phyloP scores from a whole-genome alignment of 441 rosid genomes.

The Syzygium malaccense region DNA sequence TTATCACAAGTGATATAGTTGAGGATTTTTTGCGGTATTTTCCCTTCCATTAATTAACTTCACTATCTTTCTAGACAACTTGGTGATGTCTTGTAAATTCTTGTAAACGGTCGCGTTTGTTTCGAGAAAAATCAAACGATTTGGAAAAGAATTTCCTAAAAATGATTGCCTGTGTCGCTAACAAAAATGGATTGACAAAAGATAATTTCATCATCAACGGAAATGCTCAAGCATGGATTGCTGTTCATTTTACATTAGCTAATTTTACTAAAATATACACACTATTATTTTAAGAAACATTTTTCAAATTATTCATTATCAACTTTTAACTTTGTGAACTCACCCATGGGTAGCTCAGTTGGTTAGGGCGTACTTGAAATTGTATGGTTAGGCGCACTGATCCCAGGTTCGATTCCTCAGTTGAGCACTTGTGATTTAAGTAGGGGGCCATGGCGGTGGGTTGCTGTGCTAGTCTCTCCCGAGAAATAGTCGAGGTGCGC shows the following conservation, averaged over 20 bases:
- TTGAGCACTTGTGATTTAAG: no score
- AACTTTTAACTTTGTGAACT: background rate
- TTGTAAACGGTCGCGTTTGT: rapidly evolving
- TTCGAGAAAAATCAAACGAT: background rate
- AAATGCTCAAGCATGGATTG: rapidly evolving
- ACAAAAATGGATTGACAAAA: background rate
- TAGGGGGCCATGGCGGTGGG: no score
- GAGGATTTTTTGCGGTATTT: no score
- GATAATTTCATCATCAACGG: background rate
- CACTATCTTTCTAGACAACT: background rate
- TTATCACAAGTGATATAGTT: no score
- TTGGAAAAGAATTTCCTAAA: rapidly evolving
- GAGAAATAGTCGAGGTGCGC: no score
- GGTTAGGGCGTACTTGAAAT: no score
- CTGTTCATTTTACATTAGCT: background rate
- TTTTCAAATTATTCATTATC: background rate
- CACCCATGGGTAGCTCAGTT: no score
- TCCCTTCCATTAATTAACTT: no score
- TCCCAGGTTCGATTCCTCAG: no score
- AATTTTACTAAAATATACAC: background rate
- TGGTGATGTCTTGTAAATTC: background rate
- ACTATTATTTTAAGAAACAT: background rate
- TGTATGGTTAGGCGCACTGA: no score
- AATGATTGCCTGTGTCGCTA: rapidly evolving
- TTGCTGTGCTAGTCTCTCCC: no score